These are phyloP conservation scores for Paramecium sonneborni DNA, from an alignment of 73 alveolate genomes.

Conservation along the genomic window DNA sequence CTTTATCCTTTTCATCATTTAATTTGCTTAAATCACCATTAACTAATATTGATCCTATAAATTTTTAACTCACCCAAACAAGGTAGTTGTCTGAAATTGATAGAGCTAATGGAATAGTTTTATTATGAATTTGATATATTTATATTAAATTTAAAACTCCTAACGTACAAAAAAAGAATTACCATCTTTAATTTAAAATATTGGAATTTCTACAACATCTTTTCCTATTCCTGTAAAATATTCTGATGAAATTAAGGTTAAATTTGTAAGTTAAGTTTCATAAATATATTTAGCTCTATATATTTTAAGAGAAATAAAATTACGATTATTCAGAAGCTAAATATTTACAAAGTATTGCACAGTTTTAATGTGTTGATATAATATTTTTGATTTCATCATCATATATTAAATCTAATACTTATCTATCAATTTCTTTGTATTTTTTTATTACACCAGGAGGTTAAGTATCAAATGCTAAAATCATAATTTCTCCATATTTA, in stretches of 20 bases:
- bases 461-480: slow-evolving; percentile 9
- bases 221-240: slow-evolving; percentile 17
- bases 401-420: slow-evolving; percentile 5
- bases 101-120: neutral
- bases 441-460: slow-evolving; percentile 12
- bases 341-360: neutral
- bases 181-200: neutral
- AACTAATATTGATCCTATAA: neutral
- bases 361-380: neutral
- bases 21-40: neutral
- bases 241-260: neutral
- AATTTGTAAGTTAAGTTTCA: neutral
- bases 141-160: neutral
- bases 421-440: neutral
- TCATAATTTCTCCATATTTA: neutral
- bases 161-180: neutral
- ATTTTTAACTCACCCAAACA: slow-evolving; percentile 3
- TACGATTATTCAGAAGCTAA: neutral
- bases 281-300: neutral
- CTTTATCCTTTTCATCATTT: neutral
- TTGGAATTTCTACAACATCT: neutral
- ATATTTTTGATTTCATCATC: slow-evolving; percentile 31
- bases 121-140: neutral
- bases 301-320: neutral
- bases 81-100: neutral